phyloP scores from a whole-genome alignment of 768 basidiomycete genomes.

The Boletus vermiculosoides region DNA sequence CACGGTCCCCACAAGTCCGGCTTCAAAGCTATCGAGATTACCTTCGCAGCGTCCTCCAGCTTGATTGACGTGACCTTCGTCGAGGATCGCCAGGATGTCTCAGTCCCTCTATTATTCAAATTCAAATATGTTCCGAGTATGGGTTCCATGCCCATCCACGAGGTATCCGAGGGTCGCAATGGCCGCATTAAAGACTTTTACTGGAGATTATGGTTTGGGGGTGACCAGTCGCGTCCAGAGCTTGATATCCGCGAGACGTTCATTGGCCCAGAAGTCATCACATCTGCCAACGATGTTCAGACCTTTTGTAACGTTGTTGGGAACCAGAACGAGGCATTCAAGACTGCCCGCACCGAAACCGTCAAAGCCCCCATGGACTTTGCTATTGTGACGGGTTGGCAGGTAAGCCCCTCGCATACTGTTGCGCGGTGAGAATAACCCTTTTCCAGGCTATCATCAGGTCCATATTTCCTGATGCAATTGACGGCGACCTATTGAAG shows the following conservation, averaged over 20 bases:
- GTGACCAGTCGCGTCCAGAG: constrained; percentile 70
- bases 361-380: constrained; percentile 98
- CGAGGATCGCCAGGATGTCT: constrained; percentile 76
- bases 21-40: constrained; percentile 84
- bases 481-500: constrained; percentile 93
- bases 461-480: constrained; percentile 87
- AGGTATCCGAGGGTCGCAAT: constrained; percentile 80
- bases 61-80: constrained; percentile 71
- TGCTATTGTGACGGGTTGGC: constrained; percentile 97
- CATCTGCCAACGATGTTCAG: constrained; percentile 76
- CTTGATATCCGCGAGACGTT: constrained; percentile 82
- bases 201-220: constrained; percentile 98
- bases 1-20: constrained; percentile 64
- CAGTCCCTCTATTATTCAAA: constrained; percentile 77
- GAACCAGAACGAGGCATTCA: constrained; percentile 90
- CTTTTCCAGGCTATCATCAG: constrained; percentile 92
- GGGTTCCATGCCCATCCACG: constrained; percentile 92
- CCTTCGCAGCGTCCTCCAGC: constrained; percentile 50
- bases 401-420: constrained; percentile 53
- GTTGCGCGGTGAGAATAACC: constrained; percentile 3
- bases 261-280: constrained; percentile 80
- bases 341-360: constrained; percentile 60
- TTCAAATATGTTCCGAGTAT: constrained; percentile 87
- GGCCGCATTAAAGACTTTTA: constrained; percentile 94
- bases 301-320: constrained; percentile 91